Evolutionary conservation across 306 rosid genomes (phyloP).

Genomic region (Erythrophleum fordii): DNA sequence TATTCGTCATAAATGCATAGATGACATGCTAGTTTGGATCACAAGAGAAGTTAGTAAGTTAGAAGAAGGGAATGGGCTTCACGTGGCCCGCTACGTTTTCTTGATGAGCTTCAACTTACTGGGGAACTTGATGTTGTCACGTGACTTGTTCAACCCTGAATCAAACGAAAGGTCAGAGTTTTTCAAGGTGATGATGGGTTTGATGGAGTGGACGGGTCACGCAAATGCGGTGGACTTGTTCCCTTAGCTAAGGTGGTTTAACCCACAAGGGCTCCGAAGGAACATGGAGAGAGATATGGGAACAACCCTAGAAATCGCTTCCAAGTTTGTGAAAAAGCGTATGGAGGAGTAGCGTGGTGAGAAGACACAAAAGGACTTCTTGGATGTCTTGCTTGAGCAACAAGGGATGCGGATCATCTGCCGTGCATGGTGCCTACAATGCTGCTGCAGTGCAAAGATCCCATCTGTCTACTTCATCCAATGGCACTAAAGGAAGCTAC

Average conservation of each 20-base stretch:
- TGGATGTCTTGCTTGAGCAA: slow-evolving; percentile 7
- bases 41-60: slow-evolving; percentile 43
- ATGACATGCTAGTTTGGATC: slow-evolving; percentile 58
- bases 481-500: no score
- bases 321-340: slow-evolving; percentile 1
- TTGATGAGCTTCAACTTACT: background rate
- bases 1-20: slow-evolving; percentile 51
- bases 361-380: background rate
- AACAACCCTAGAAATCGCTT: background rate
- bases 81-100: slow-evolving; percentile 44
- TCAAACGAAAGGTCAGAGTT: slow-evolving; percentile 1
- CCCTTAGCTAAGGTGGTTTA: background rate
- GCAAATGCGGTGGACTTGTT: background rate
- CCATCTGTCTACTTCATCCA: no score
- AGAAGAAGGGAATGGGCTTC: slow-evolving; percentile 39
- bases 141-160: slow-evolving; percentile 8
- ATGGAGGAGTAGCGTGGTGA: background rate
- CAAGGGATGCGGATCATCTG: no score
- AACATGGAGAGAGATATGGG: slow-evolving; percentile 20
- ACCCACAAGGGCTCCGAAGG: slow-evolving; percentile 12
- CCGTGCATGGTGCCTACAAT: no score
- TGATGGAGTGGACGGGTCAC: slow-evolving; percentile 4
- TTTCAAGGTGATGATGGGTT: background rate
- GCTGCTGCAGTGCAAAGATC: no score
- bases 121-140: slow-evolving; percentile 11